These are phyloP conservation scores for Domatiomyces globalis DNA, from an alignment of 2,329 filamentous ascomycete species.

Conservation along the genomic window DNA sequence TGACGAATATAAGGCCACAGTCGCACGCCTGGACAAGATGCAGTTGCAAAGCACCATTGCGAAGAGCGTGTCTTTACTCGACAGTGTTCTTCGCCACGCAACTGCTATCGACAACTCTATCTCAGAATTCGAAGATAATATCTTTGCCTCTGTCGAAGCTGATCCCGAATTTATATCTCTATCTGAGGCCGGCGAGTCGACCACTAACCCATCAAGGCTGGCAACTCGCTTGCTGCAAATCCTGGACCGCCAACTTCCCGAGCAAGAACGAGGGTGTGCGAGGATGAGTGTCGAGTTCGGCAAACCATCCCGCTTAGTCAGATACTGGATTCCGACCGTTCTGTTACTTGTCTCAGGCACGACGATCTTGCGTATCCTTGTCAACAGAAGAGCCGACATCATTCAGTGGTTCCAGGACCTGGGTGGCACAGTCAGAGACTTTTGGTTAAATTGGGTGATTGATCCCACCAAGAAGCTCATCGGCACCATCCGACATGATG, in stretches of 20 bases:
- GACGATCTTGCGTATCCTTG: slow-evolving; percentile 65
- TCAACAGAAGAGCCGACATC: slow-evolving; percentile 63
- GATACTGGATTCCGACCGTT: slow-evolving; percentile 76
- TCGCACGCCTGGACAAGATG: slow-evolving; percentile 21
- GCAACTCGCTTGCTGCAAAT: slow-evolving; percentile 38
- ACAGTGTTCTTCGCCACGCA: slow-evolving; percentile 61
- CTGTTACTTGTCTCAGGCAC: slow-evolving; percentile 66
- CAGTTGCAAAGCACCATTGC: slow-evolving; percentile 63
- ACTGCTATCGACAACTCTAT: slow-evolving; percentile 44
- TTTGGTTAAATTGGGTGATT: slow-evolving; percentile 93
- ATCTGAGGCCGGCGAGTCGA: slow-evolving; percentile 20
- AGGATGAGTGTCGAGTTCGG: slow-evolving; percentile 51
- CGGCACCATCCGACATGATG: slow-evolving; percentile 83
- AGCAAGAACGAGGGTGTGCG: slow-evolving; percentile 46
- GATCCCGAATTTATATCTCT: slow-evolving; percentile 41
- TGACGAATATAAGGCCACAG: slow-evolving; percentile 27
- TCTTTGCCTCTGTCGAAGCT: slow-evolving; percentile 45
- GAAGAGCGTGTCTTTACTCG: slow-evolving; percentile 70
- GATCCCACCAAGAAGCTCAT: slow-evolving; percentile 72
- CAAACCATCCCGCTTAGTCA: slow-evolving; percentile 56
- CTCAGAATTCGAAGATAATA: slow-evolving; percentile 41
- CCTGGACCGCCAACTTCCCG: slow-evolving; percentile 53
- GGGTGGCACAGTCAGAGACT: slow-evolving; percentile 66
- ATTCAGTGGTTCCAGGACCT: slow-evolving; percentile 65
- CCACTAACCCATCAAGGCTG: slow-evolving; percentile 17